A percentile compares a stretch with the other conserved stretches of the same genome.
Conservation (phyloP, 768 basidiomycete genomes). For the Trametopsis cervina region DNA sequence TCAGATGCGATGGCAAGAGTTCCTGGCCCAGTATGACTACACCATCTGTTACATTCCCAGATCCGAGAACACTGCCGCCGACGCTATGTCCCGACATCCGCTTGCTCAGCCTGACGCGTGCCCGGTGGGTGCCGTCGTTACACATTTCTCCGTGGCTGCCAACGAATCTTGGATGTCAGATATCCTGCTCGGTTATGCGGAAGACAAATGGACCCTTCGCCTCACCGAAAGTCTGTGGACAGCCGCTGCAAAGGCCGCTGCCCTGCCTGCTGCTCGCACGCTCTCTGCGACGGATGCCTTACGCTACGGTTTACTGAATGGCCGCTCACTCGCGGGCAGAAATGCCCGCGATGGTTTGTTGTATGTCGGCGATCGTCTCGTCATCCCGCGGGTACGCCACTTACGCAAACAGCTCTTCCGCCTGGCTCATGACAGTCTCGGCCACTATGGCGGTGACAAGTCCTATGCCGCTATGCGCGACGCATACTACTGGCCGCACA, state of each 20-base stretch:
- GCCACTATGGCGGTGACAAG: conserved; percentile 19
- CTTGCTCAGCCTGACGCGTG: neutral
- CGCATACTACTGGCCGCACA: conserved; percentile 22
- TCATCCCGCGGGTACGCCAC: conserved; percentile 13
- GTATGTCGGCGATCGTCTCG: conserved; percentile 16
- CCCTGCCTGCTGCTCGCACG: neutral
- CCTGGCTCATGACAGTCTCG: conserved; percentile 16
- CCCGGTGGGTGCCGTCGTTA: neutral
- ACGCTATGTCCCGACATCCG: conserved; percentile 31
- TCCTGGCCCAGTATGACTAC: conserved; percentile 30
- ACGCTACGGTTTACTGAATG: neutral
- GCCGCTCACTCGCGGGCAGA: neutral
- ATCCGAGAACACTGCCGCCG: conserved; percentile 30
- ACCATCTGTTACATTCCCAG: conserved; percentile 32
- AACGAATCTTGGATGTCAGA: neutral
- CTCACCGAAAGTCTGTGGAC: neutral
- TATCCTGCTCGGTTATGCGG: neutral
- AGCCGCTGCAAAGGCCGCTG: neutral
- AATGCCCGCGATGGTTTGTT: conserved; percentile 10
- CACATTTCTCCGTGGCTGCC: neutral
- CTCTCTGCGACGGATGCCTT: neutral
- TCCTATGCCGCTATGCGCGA: conserved; percentile 11
- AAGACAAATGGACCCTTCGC: neutral
- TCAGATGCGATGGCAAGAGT: conserved; percentile 34
- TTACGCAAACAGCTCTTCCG: conserved; percentile 13